Evolutionary conservation across 2,329 filamentous ascomycete genomes (phyloP).

Genomic region (Sclerotinia trifoliorum): DNA sequence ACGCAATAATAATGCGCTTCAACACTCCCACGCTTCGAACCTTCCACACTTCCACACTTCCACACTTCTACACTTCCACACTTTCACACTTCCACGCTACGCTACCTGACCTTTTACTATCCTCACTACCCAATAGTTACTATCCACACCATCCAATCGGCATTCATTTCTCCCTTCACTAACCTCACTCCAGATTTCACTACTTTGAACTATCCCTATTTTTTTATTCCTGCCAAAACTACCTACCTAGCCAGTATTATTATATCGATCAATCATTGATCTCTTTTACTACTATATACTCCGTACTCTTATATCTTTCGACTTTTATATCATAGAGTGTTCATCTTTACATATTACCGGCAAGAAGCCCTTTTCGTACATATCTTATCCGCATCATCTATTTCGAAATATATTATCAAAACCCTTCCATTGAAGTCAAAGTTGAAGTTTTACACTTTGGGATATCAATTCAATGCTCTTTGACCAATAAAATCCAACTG

Average conservation of each 20-base stretch:
- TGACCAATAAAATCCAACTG: constrained; percentile 2
- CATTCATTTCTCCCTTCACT: background rate
- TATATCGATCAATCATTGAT: background rate
- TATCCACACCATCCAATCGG: too few relatives aligned
- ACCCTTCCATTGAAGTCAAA: background rate
- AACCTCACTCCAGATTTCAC: constrained; percentile 3
- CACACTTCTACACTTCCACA: too few relatives aligned
- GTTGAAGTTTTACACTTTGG: constrained; percentile 1
- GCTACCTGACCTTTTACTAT: constrained; percentile 4
- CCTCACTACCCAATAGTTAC: background rate
- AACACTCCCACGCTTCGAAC: background rate
- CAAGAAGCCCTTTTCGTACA: background rate
- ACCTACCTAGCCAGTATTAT: background rate
- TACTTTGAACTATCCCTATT: background rate
- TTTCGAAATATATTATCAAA: background rate
- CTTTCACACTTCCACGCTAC: background rate
- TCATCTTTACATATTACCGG: background rate
- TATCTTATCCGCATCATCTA: background rate
- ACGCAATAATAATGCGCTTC: background rate
- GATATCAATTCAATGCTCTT: constrained; percentile 6
- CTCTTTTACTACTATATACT: background rate
- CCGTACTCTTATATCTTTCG: background rate
- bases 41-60: background rate
- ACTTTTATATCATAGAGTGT: background rate
- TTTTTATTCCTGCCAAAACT: background rate